Conservation (phyloP, 2,329 filamentous ascomycete genomes). For the Xylaria hypoxylon region DNA sequence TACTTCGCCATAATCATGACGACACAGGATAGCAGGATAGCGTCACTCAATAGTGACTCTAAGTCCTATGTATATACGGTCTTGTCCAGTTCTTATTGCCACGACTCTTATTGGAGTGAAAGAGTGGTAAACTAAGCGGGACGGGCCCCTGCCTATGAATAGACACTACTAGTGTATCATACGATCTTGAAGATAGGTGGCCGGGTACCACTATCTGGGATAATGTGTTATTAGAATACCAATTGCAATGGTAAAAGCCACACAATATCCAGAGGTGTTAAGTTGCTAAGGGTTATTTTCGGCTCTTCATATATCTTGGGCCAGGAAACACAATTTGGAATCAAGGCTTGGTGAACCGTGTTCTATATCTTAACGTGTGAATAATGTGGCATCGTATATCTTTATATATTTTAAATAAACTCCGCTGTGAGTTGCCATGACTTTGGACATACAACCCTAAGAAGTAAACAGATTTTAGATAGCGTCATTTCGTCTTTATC, state of each 20-base stretch:
- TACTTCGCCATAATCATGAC: background rate
- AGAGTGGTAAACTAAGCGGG: no score
- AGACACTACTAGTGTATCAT: background rate
- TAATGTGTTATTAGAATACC: no score
- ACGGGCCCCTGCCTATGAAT: background rate
- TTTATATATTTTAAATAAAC: conserved; percentile 4
- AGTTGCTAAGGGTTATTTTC: background rate
- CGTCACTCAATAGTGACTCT: background rate
- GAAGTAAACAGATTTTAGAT: conserved; percentile 24
- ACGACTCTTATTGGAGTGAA: background rate
- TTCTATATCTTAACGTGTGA: conserved; percentile 6
- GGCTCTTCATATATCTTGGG: background rate
- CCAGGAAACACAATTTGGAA: background rate
- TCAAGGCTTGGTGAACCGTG: background rate
- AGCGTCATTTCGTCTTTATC: conserved; percentile 33
- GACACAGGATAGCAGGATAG: background rate
- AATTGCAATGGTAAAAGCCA: background rate
- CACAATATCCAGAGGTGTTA: no score
- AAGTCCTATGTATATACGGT: background rate
- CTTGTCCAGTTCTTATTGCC: background rate
- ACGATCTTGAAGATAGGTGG: no score
- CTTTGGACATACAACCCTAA: conserved; percentile 19
- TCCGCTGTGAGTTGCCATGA: background rate
- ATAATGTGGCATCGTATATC: conserved; percentile 10
- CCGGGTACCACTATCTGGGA: no score